Evolutionary conservation across 2,329 filamentous ascomycete genomes (phyloP), one percentile per base, ranked within the genome.

Genomic region (Sarocladiaceae sp.): DNA sequence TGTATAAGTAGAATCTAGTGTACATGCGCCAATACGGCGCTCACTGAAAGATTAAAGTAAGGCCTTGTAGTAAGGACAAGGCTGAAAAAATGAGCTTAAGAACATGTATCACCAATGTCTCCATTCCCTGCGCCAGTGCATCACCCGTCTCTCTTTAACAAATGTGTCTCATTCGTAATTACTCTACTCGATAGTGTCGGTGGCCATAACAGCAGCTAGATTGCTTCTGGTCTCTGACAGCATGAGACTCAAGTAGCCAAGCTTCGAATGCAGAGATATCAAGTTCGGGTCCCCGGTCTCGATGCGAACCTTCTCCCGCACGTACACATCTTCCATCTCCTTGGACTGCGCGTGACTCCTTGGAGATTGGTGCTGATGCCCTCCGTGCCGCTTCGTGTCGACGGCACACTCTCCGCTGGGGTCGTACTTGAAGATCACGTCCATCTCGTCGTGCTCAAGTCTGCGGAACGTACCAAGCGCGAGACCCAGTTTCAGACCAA

Each of bases 211-310:
- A 13, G 87, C 83, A 22, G 82, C 81, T 57, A 97, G 69, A 12
- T 91, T 91, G 52, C 80, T 76, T 59, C 88, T 78, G 57, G 86
- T 85, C 56, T 88, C 74, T 53, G 77, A 75, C 18, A 96, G 76
- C 55, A 85, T 86, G 60, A 91, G 82, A 56, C 87, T 85, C 53
- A 97, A 71, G 4, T 88, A 90, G 26, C 79, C 83, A 59, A 97
- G 73, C 70, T 97, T 97, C 4, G 90, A 87, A 66, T 89, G 86
- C 29, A 94, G 76, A 31, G 88, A 87, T 66, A 97, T 84, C 57
- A 97, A 66, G 60, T 84, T 92, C 1, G 93, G 93, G 66, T 97
- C 92, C 52, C 91, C 89, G 61, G 84, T 93, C 68, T 96, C 92
- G 2, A 97, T 86, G 36, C 88, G 79, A 4, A 96, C 82, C 72